Base-by-base conservation (phyloP, 2,329 filamentous ascomycete species). In the Talaromyces rugulosus region DNA sequence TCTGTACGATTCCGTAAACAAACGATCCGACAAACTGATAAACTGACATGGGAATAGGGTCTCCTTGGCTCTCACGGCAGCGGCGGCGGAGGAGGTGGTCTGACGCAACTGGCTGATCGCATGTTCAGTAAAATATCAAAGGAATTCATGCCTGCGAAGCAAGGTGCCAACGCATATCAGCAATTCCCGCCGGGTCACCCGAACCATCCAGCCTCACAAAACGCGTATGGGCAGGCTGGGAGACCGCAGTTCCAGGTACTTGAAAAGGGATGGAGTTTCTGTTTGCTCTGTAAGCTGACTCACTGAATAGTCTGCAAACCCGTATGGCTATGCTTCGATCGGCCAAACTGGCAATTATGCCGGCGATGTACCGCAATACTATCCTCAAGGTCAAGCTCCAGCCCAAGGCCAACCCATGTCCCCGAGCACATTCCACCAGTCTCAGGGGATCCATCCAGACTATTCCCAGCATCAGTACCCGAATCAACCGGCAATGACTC, bases 21-120 rank as follows among this genome's bases (percentile, higher is more conserved):
- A 8, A 14, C 27, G n/a, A 5, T 7, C 36, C 5, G 44, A 18
- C 12, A 4, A 4, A 16, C 40, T 66, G 63, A 64, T 14, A 5
- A 64, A 67, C 69, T 72, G 69, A 72, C 68, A 60, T 58, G 59
- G 61, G 63, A 59, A 64, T 69, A 62, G 61, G 42, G 56, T 52
- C 9, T 59, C 6, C 61, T 59, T 16, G 57, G 56, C 4, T 59
- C 61, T 4, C 51, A 44, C 8, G 61, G 61, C n/a, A 57, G 61
- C 27, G 59, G 51, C 31, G 53, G 23, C 23, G 23, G 23, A 23
- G 23, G 23, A 23, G 23, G 57, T n/a, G 61, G 62, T 16, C 51
- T 67, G 44, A 56, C 62, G 27, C 63, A 68, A 51, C 64, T 63
- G 28, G 58, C 65, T 18, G 59, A 62, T 42, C 65, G 60, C 14